Evolutionary conservation across 768 basidiomycete species (phyloP), one percentile per base, ranked within the genome.

Genomic region (Russula virescens): DNA sequence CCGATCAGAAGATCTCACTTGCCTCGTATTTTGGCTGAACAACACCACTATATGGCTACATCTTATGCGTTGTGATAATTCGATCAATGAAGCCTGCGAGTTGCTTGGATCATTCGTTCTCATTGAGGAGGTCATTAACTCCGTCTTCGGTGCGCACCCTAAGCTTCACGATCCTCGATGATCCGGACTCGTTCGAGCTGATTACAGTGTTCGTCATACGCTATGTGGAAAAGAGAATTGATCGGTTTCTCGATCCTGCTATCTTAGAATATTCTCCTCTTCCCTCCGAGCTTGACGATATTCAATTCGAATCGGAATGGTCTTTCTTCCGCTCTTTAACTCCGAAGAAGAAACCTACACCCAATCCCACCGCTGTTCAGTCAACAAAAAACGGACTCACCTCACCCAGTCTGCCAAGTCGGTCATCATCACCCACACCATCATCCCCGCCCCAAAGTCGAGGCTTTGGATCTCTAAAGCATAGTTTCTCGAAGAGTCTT

Each of bases 241-340:
- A 98, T 72, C 80, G 84, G 53, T 75, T 97, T 28, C 79, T 99
- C 11, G 94, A 98, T 70, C 74, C 82, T 1, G 83, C 90, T 0
- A 75, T 98, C 53, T 80, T 99, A 51, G 94, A 98, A 55, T 86
- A 89, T 70, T 82, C 88, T 10, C 82, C 92, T 0, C 78, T 86
- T n/a, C 83, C 88, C 2, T 82, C 84, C 5, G 88, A 89, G 68
- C 85, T 93, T 58, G 91, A 90, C 55, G 81, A 83, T 34, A 79
- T 98, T 21, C 87, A 92, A 66, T 99, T 98, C 70, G 95, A 98
- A 74, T 94, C 92, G 6, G 97, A 98, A 58, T 99, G 97, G 97
- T 87, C 88, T 0, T 89, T 93, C 71, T 75, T 92, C 21, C 82
- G 89, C n/a, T 80, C 89, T 8, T 88, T 92, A 68, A 78, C 77